phyloP scores from a whole-genome alignment of 2,329 filamentous ascomycete genomes.

The Xylariaceae sp. region DNA sequence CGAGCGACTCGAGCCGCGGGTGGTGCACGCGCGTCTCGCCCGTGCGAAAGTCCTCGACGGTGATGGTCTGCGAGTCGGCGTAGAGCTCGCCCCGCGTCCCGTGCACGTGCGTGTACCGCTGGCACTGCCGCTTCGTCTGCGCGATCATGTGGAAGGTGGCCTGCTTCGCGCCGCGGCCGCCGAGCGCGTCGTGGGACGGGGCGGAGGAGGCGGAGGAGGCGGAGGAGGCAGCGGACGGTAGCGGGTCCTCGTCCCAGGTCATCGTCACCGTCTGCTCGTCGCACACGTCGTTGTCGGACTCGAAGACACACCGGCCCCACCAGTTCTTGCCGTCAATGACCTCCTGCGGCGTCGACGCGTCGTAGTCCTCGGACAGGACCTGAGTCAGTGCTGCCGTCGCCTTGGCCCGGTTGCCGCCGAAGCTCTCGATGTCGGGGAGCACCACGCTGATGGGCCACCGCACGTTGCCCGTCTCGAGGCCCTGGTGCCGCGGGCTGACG shows the following conservation, averaged over 20 bases:
- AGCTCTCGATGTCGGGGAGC: constrained; percentile 85
- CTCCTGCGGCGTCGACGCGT: constrained; percentile 36
- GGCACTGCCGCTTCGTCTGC: constrained; percentile 78
- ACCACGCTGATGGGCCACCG: constrained; percentile 84
- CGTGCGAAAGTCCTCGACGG: constrained; percentile 63
- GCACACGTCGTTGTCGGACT: constrained; percentile 85
- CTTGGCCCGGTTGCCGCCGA: constrained; percentile 36
- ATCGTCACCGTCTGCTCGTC: constrained; percentile 90
- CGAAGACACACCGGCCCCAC: constrained; percentile 95
- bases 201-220: too few species aligned
- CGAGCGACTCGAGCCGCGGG: constrained; percentile 53
- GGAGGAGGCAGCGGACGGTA: constrained; percentile 21
- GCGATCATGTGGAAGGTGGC: constrained; percentile 93
- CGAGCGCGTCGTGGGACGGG: constrained; percentile 14
- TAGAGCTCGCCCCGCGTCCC: constrained; percentile 79
- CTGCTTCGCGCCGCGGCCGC: constrained; percentile 64
- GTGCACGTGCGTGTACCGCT: constrained; percentile 78
- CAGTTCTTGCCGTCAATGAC: constrained; percentile 52
- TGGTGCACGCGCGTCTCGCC: constrained; percentile 46
- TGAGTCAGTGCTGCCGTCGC: constrained; percentile 30
- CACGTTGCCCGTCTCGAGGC: constrained; percentile 57
- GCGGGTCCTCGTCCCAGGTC: constrained; percentile 69
- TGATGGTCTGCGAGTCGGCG: constrained; percentile 74
- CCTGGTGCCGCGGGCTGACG: constrained; percentile 52
- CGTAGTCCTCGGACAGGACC: constrained; percentile 43